Evolutionary conservation across 345 rosid species (phyloP).

Genomic region (Garcia nutans): DNA sequence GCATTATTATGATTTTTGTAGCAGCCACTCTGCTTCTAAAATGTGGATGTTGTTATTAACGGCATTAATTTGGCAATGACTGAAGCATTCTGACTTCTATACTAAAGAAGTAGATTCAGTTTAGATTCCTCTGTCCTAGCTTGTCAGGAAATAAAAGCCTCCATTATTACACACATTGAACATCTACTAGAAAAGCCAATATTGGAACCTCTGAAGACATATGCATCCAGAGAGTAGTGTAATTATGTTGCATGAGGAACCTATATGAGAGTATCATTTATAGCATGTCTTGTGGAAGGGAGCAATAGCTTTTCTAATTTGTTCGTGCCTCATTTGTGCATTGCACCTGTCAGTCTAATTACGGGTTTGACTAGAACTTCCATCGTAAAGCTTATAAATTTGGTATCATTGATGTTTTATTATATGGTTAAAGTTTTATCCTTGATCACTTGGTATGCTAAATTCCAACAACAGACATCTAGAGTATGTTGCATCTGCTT

Average conservation of each 20-base stretch:
- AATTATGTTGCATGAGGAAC: not conserved
- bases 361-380: not conserved
- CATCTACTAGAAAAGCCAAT: not conserved
- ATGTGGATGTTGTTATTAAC: no score
- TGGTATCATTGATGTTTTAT: not conserved
- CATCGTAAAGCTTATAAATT: not conserved
- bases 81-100: no score
- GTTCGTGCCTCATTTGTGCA: not conserved
- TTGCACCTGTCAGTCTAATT: not conserved
- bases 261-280: not conserved
- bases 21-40: no score
- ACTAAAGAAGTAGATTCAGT: no score
- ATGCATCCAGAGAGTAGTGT: not conserved
- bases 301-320: not conserved
- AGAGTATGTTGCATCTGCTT: not conserved
- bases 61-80: no score
- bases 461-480: not conserved
- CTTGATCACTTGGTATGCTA: not conserved
- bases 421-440: not conserved
- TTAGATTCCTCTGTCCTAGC: not conserved
- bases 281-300: not conserved
- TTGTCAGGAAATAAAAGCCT: not conserved
- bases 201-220: not conserved
- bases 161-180: not conserved
- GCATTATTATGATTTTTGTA: no score